Evolutionary conservation across 2,329 filamentous ascomycete genomes (phyloP), one percentile per base, ranked within the genome.

Genomic region (Xylaria polymorpha): DNA sequence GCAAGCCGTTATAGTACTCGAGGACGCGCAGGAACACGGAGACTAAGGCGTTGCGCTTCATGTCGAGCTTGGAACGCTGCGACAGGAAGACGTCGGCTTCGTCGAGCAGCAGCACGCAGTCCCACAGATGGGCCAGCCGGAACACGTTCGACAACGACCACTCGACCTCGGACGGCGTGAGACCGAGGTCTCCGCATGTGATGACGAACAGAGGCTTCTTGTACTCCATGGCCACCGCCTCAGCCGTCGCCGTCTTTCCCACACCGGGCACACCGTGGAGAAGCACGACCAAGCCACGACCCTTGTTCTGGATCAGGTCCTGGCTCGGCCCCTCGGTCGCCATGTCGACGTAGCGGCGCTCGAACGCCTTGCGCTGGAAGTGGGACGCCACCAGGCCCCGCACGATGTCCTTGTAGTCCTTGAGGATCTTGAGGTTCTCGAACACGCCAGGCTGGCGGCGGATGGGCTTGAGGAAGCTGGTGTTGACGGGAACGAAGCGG

Each of bases 231-330:
- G 82, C 81, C 1, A 83, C 78, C 0, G 80, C 81, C 69, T 84
- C 80, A 0, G 84, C 84, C 0, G 84, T 85, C 0, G 81, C 80
- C 0, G 84, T 86, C 77, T 86, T 86, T 4, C 84, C 84, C 0
- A 85, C 83, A 32, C 84, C 84, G 0, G 84, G 84, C 0, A 82
- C 80, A 32, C 84, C 84, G 66, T 85, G 83, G 0, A 86, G 75
- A 0, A 86, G 73, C 0, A 85, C 77, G 2, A 85, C 79, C 0
- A 85, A 73, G 5, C 84, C 83, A 1, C 79, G 77, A 0, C 82
- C 83, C 71, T 85, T 85, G 69, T 83, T 82, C 61, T 80, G 79
- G 55, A 85, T 82, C 8, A 85, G 69, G 71, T 85, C 83, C 72
- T 82, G 80, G 50, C 72, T 73, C 1, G 74, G 73, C 0, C 75